Evolutionary conservation across 495 filamentous ascomycete species (phyloP).

Genomic region (Hyaloscypha hepaticicola): DNA sequence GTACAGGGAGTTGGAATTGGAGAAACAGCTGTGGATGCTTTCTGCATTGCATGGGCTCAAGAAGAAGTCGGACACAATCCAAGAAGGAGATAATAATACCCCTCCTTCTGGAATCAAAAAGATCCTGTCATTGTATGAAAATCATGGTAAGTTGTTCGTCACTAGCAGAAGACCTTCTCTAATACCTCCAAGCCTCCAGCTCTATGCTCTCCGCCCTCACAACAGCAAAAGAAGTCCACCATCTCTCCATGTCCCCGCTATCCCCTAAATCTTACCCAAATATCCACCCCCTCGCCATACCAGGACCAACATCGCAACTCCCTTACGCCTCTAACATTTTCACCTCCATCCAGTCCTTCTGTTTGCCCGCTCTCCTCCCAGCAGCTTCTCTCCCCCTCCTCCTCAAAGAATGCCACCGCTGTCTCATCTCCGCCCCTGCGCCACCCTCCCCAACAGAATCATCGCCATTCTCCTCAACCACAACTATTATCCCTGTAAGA

Average conservation of each 20-base stretch:
- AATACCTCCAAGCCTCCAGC: constrained; percentile 17
- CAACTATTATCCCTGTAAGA: not conserved
- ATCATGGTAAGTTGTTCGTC: constrained; percentile 24
- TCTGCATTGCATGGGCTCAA: constrained; percentile 16
- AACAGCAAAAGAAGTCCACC: constrained; percentile 21
- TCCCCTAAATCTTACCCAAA: constrained; percentile 27
- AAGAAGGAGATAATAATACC: not conserved
- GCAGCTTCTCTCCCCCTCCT: constrained; percentile 25
- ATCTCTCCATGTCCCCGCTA: constrained; percentile 24
- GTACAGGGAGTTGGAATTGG: constrained; percentile 28
- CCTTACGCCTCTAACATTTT: constrained; percentile 30
- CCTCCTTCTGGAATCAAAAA: constrained; percentile 9
- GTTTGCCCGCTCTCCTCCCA: constrained; percentile 25
- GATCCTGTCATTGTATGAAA: constrained; percentile 29
- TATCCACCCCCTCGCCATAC: constrained; percentile 22
- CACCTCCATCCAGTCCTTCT: constrained; percentile 24
- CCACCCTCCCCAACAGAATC: not conserved
- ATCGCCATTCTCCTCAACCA: not conserved
- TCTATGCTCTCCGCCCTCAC: constrained; percentile 24
- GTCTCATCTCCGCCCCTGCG: constrained; percentile 11
- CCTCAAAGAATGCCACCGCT: constrained; percentile 31
- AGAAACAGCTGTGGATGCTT: constrained; percentile 32
- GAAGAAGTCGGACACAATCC: not conserved
- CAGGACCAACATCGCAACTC: constrained; percentile 19
- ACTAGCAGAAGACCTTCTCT: not conserved